Evolutionary conservation across 2,329 filamentous ascomycete genomes (phyloP), one percentile per base, ranked within the genome.

Genomic region (Fusarium illudens): DNA sequence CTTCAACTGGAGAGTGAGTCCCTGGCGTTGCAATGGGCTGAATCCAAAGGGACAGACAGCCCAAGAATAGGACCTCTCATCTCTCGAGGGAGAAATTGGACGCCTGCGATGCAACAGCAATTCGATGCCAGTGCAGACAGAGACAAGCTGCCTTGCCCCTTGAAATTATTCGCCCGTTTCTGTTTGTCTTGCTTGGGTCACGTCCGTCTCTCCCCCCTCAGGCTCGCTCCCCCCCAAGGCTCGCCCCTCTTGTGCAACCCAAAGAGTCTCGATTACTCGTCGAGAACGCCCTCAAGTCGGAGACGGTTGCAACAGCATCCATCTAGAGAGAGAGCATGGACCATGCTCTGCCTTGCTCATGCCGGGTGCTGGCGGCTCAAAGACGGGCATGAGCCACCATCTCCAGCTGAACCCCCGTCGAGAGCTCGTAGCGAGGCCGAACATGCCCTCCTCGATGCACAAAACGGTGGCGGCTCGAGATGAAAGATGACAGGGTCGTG

Each of bases 91-190:
- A 65, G 56, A 52, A 42, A 57, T 19, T 55, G 59, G 65, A 37
- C 54, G 42, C 29, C 60, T 69, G 67, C 67, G 64, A 72, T 72
- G 70, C 67, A 67, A 63, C 60, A 17, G 36, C 67, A 58, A 60
- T 55, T 44, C 39, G 27, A 44, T 44, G 15, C 39, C 39, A 44
- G 22, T 25, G 39, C n/a, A n/a, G n/a, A n/a, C n/a, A n/a, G n/a
- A n/a, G 37, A 3, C 37, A 20, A 27, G 37, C 57, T 57, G 42
- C 62, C 56, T 60, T 48, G 50, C 53, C 58, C 42, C 53, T 59
- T 30, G 61, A 27, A 67, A 67, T 67, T 27, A 64, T 42, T 49
- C 39, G 37, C 49, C 48, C 48, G 60, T 44, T 53, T 46, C 34
- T 39, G 54, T 34, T 46, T 65, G 56, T 36, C 56, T 54, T 37